phyloP scores from a whole-genome alignment of 805 yeast genomes.

The Myxozyma nipponensis region DNA sequence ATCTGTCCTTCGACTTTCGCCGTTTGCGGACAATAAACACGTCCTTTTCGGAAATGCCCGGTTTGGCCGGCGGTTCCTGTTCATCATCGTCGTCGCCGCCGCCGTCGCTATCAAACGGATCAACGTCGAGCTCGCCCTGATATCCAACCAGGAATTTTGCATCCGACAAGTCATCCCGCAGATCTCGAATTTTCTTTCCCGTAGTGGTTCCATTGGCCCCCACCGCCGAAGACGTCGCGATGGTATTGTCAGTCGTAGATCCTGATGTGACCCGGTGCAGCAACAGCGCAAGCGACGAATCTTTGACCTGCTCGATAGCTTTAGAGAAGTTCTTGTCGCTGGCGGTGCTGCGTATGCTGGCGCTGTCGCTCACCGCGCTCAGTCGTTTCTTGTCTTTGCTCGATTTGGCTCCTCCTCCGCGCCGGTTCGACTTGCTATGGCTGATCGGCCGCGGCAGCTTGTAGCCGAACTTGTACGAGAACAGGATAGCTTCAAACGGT shows the following conservation, averaged over 20 bases:
- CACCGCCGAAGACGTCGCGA: conserved; percentile 1
- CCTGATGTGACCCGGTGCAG: conserved; percentile 16
- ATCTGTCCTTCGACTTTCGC: conserved; percentile 4
- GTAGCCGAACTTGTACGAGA: conserved; percentile 17
- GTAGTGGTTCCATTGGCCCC: neutral
- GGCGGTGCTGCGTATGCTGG: neutral
- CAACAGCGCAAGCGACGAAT: conserved; percentile 14
- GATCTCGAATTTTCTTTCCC: conserved; percentile 8
- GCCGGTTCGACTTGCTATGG: conserved; percentile 1
- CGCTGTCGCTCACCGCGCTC: neutral
- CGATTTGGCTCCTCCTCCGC: neutral
- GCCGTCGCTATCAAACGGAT: conserved; percentile 16
- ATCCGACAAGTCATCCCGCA: conserved; percentile 24
- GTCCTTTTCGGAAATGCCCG: conserved; percentile 12
- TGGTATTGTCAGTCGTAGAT: conserved; percentile 10
- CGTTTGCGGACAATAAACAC: conserved; percentile 13
- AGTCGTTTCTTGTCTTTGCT: neutral
- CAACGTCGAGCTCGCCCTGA: conserved; percentile 22
- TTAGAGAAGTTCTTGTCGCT: conserved; percentile 1
- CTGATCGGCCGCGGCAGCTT: conserved; percentile 13
- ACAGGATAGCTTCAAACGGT: conserved; percentile 18
- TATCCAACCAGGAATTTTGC: conserved; percentile 23
- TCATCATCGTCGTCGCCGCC: conserved; percentile 14
- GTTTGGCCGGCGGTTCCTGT: neutral
- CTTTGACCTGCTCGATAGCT: conserved; percentile 2